Evolutionary conservation across 345 rosid species (phyloP).

Genomic region (Garcia nutans): DNA sequence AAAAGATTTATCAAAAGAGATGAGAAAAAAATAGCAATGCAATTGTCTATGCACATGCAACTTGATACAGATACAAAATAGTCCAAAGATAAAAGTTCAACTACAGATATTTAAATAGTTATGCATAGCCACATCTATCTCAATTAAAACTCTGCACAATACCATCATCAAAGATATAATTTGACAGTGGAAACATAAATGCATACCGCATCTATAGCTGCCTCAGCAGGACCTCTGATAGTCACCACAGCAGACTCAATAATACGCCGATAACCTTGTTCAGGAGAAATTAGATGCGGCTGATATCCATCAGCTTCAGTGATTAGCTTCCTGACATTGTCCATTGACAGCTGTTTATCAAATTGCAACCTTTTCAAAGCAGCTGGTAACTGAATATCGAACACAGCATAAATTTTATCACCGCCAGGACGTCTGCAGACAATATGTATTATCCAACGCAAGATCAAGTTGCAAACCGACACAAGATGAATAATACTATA

Average conservation of each 20-base stretch:
- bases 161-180: background rate
- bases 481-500: background rate
- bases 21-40: background rate
- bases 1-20: background rate
- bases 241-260: slow-evolving; percentile 81
- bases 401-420: slow-evolving; percentile 78
- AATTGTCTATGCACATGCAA: background rate
- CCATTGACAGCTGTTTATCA: slow-evolving; percentile 86
- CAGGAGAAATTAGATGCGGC: slow-evolving; percentile 97
- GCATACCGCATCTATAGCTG: slow-evolving; percentile 88
- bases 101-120: background rate
- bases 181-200: background rate
- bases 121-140: background rate
- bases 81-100: background rate
- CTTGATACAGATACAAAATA: background rate
- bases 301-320: slow-evolving; percentile 99
- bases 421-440: slow-evolving; percentile 89
- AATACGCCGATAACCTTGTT: slow-evolving; percentile 93
- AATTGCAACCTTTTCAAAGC: slow-evolving; percentile 90
- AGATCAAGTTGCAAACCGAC: slow-evolving; percentile 6
- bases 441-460: slow-evolving; percentile 15
- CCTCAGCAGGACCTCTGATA: slow-evolving; percentile 93
- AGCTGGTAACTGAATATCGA: slow-evolving; percentile 86
- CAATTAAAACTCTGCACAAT: background rate
- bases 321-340: slow-evolving; percentile 76